Percentiles rank a stretch among this genome's conserved stretches.
phyloP scores from a whole-genome alignment of 192 early-diverging fungal genomes.

The Obelidium mucronatum region DNA sequence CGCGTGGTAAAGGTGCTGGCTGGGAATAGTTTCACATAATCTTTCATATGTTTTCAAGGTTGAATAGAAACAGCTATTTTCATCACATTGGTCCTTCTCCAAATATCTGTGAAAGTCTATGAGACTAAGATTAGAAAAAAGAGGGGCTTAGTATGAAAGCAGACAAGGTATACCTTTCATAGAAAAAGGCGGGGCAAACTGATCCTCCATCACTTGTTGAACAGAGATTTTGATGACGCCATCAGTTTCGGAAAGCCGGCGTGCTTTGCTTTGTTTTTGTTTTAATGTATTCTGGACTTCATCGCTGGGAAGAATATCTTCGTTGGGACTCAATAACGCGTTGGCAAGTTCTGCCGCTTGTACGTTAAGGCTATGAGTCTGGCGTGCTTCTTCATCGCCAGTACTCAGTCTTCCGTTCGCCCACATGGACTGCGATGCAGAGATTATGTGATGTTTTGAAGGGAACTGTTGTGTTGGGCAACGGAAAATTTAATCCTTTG shows the following conservation, averaged over 20 bases:
- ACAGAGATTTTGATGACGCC: constrained; percentile 4
- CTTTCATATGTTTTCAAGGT: constrained; percentile 5
- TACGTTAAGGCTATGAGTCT: too few relatives aligned
- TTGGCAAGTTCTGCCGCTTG: too few relatives aligned
- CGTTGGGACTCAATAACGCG: too few relatives aligned
- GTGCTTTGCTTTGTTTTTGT: neutral
- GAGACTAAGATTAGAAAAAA: neutral
- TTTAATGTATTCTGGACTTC: too few relatives aligned
- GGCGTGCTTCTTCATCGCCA: too few relatives aligned
- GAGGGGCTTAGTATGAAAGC: neutral
- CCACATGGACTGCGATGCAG: too few relatives aligned
- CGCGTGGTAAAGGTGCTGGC: neutral
- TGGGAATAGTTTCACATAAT: neutral
- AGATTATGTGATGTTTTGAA: too few relatives aligned
- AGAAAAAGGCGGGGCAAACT: constrained; percentile 13
- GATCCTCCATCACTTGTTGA: constrained; percentile 16
- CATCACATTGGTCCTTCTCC: constrained; percentile 10
- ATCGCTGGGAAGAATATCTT: too few relatives aligned
- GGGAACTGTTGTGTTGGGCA: too few relatives aligned
- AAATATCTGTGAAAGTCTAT: constrained; percentile 22
- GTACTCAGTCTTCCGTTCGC: too few relatives aligned
- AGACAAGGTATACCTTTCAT: constrained; percentile 3
- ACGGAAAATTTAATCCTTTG: too few relatives aligned
- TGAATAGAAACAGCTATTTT: constrained; percentile 8
- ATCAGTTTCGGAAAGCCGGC: neutral